Evolutionary conservation across 768 basidiomycete species (phyloP).

Genomic region (Amanita pallidorosea): DNA sequence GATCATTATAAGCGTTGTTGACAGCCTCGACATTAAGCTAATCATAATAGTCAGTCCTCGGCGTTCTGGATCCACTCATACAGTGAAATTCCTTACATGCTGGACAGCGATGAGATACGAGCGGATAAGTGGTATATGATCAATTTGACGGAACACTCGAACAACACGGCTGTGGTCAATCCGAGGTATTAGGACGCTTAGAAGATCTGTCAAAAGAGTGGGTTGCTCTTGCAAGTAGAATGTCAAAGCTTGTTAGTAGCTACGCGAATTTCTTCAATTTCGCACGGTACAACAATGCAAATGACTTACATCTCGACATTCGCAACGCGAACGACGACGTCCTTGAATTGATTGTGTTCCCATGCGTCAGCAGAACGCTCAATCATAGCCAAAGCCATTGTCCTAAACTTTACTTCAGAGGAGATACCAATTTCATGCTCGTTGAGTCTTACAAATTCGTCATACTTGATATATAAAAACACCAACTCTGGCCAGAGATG

Average conservation of each 20-base stretch:
- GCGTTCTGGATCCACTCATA: not conserved
- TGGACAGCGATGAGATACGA: conserved; percentile 97
- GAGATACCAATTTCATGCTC: not conserved
- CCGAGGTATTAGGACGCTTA: conserved; percentile 86
- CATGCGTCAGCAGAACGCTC: conserved; percentile 97
- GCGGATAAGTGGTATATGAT: conserved; percentile 92
- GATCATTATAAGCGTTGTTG: conserved; percentile 95
- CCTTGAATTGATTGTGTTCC: conserved; percentile 99
- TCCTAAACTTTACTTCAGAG: conserved; percentile 37
- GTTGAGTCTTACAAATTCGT: conserved; percentile 62
- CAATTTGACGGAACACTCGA: conserved; percentile 88
- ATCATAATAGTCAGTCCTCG: not conserved
- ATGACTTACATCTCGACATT: conserved; percentile 86
- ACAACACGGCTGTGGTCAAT: conserved; percentile 95
- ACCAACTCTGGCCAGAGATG: conserved; percentile 99
- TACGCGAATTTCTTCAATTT: conserved; percentile 17
- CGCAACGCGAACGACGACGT: conserved; percentile 90
- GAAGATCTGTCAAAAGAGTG: conserved; percentile 82
- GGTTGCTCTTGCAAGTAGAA: conserved; percentile 96
- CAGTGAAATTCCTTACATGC: conserved; percentile 45
- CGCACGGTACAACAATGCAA: not conserved
- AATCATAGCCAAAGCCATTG: conserved; percentile 97
- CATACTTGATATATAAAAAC: conserved; percentile 98
- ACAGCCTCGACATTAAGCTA: conserved; percentile 94
- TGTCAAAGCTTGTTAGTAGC: conserved; percentile 90